Percentiles rank a stretch among this genome's conserved stretches.
Evolutionary conservation across 2,329 filamentous ascomycete genomes (phyloP).

Genomic region (Verticillium isaacii): DNA sequence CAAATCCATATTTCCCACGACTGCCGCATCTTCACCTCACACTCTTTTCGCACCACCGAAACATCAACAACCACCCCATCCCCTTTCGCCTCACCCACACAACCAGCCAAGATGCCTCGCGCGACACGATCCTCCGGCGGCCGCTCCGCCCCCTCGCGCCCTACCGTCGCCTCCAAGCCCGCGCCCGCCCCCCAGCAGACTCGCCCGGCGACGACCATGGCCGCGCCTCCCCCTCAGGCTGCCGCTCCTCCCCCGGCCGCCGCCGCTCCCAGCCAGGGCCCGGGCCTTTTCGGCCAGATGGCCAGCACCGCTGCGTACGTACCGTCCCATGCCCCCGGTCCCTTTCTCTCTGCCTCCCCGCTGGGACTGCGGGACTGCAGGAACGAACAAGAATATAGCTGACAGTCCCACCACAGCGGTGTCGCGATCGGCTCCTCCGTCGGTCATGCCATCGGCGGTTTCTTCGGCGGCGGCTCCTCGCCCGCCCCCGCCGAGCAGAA

Average conservation of each 20-base stretch:
- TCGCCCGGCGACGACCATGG: constrained; percentile 67
- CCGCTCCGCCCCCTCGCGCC: constrained; percentile 55
- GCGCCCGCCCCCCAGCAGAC: constrained; percentile 56
- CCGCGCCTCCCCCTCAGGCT: constrained; percentile 41
- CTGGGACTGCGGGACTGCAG: neutral
- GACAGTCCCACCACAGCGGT: constrained; percentile 56
- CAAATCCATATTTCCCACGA: constrained; percentile 4
- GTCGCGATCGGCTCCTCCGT: constrained; percentile 94
- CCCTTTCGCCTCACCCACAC: constrained; percentile 6
- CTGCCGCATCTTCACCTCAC: constrained; percentile 1
- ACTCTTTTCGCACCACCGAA: constrained; percentile 10
- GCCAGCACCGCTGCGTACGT: constrained; percentile 95
- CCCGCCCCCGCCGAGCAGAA: constrained; percentile 46
- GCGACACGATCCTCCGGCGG: constrained; percentile 60
- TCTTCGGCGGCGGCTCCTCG: constrained; percentile 73
- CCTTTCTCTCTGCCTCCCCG: neutral
- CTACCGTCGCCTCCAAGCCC: constrained; percentile 50
- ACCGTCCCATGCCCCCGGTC: neutral
- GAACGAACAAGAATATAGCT: neutral
- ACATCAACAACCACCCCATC: constrained; percentile 6
- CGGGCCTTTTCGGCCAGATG: constrained; percentile 94
- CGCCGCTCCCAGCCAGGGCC: constrained; percentile 56
- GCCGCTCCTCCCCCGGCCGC: constrained; percentile 39
- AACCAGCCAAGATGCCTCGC: constrained; percentile 63
- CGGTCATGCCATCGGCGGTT: constrained; percentile 87